These are phyloP conservation scores for Leishmania amazonensis DNA, from an alignment of 208 protist species.

Conservation along the genomic window DNA sequence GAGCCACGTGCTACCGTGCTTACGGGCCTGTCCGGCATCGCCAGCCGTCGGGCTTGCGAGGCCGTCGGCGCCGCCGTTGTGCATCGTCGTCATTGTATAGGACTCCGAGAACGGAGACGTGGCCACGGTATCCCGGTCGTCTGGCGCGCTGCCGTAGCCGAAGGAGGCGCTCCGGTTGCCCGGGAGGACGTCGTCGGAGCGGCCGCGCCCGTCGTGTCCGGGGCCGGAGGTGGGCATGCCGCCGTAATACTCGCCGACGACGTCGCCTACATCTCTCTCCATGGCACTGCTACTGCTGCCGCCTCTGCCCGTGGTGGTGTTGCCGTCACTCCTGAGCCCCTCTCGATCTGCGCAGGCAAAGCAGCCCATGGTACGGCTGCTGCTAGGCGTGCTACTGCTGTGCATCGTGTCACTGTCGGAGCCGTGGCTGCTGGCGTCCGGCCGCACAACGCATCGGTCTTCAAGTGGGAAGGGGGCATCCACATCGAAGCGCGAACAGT, in stretches of 20 bases:
- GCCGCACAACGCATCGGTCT: neutral
- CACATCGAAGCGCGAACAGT: neutral
- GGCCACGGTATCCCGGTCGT: neutral
- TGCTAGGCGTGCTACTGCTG: neutral
- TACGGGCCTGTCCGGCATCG: neutral
- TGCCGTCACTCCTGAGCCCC: neutral
- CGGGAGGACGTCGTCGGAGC: too few species aligned
- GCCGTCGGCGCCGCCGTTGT: neutral
- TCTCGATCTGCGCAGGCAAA: neutral
- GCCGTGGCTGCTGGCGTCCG: neutral
- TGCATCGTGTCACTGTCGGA: neutral
- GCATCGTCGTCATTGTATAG: neutral
- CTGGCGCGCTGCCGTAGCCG: neutral
- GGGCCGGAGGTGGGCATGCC: too few species aligned
- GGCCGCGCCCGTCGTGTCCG: neutral
- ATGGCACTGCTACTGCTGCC: neutral
- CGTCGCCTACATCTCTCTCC: neutral
- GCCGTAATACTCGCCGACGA: neutral
- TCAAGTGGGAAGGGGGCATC: neutral
- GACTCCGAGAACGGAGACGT: neutral
- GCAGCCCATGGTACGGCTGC: neutral
- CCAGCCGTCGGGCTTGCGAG: neutral
- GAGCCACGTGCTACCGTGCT: neutral
- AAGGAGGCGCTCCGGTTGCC: neutral
- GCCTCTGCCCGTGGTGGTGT: too few species aligned